These are phyloP conservation scores for Phoma sp. DNA, from an alignment of 2,329 filamentous ascomycete species.

Conservation along the genomic window DNA sequence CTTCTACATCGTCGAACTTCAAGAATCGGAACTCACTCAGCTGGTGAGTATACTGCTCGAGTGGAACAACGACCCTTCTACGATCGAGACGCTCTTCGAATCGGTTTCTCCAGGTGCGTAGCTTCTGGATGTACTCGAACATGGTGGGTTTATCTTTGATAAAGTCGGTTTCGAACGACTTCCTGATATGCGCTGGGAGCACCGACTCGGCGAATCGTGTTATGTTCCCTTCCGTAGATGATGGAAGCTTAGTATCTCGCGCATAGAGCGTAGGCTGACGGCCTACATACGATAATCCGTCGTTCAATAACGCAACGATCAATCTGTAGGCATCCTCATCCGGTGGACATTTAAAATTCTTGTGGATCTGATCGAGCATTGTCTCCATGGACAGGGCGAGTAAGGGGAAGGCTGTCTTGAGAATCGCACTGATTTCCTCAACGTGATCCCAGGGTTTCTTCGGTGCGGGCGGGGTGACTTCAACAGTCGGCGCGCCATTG, in stretches of 20 bases:
- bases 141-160: constrained; percentile 94
- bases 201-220: constrained; percentile 96
- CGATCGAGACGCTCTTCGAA: constrained; percentile 98
- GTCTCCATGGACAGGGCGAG: constrained; percentile 98
- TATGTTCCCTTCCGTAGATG: constrained; percentile 93
- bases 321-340: constrained; percentile 97
- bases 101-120: constrained; percentile 94
- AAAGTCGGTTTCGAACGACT: constrained; percentile 97
- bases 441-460: constrained; percentile 96
- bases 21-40: constrained; percentile 96
- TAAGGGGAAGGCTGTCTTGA: constrained; percentile 96
- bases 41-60: constrained; percentile 88
- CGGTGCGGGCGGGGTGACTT: constrained; percentile 34
- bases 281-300: constrained; percentile 90
- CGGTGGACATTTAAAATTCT: constrained; percentile 98
- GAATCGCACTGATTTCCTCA: constrained; percentile 91
- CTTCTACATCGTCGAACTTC: constrained; percentile 98
- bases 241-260: constrained; percentile 86
- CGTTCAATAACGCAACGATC: constrained; percentile 96
- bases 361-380: constrained; percentile 98
- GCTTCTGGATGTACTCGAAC: constrained; percentile 97
- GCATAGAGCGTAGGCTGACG: constrained; percentile 86
- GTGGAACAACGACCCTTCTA: constrained; percentile 71
- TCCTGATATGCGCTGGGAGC: constrained; percentile 90
- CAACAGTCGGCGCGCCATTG: constrained; percentile 26